Conservation (phyloP, 2,329 filamentous ascomycete species). For the Pyrenophora tritici-repentis region DNA sequence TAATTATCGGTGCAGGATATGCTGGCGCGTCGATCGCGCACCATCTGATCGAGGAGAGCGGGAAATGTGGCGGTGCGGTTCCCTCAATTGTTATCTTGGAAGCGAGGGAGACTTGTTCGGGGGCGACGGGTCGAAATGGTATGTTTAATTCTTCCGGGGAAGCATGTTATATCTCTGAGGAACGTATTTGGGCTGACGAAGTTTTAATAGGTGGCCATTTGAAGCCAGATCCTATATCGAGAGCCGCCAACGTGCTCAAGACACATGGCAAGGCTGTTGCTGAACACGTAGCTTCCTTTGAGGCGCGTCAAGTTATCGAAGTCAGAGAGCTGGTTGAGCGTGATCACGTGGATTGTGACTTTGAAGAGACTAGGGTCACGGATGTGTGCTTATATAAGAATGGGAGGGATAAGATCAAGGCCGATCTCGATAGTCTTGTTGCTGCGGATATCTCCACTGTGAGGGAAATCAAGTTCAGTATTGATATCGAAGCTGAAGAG, state of each 20-base stretch:
- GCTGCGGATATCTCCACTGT: slow-evolving; percentile 14
- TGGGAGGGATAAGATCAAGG: slow-evolving; percentile 12
- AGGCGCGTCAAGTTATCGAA: slow-evolving; percentile 13
- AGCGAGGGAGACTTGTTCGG: slow-evolving; percentile 56
- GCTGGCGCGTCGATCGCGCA: slow-evolving; percentile 17
- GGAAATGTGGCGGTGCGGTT: neutral
- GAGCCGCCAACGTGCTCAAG: slow-evolving; percentile 15
- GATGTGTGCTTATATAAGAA: slow-evolving; percentile 12
- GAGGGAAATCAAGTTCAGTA: slow-evolving; percentile 7
- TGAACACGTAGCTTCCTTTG: slow-evolving; percentile 19
- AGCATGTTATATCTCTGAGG: too few species aligned
- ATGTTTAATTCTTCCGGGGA: slow-evolving; percentile 29
- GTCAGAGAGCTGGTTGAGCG: slow-evolving; percentile 15
- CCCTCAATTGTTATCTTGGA: slow-evolving; percentile 49
- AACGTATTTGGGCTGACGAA: neutral
- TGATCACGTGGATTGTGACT: slow-evolving; percentile 16
- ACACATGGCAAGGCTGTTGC: slow-evolving; percentile 16
- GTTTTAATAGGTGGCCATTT: slow-evolving; percentile 12
- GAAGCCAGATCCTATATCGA: slow-evolving; percentile 46
- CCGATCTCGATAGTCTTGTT: slow-evolving; percentile 2
- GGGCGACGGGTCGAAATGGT: slow-evolving; percentile 61
- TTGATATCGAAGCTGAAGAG: slow-evolving; percentile 14
- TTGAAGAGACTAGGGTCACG: slow-evolving; percentile 17
- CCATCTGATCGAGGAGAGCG: slow-evolving; percentile 15
- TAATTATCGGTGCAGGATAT: slow-evolving; percentile 20